Evolutionary conservation across 2,329 filamentous ascomycete genomes (phyloP).

Genomic region (Stachybotrys chlorohalonatus): DNA sequence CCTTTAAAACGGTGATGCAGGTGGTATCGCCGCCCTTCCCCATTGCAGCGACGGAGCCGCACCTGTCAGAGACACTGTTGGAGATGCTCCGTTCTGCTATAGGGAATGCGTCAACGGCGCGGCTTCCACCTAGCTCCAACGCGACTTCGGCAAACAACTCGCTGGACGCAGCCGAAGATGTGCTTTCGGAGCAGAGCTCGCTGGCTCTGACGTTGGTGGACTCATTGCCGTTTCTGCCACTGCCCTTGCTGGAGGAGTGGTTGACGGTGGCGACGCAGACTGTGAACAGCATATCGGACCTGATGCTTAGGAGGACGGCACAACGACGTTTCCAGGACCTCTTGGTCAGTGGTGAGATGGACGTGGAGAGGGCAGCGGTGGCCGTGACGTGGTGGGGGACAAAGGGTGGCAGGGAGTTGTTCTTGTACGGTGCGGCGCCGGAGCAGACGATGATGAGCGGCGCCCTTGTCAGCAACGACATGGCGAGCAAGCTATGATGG

Average conservation of each 20-base stretch:
- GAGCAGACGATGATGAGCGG: slow-evolving; percentile 44
- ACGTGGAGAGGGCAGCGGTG: slow-evolving; percentile 70
- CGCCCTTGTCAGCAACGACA: slow-evolving; percentile 29
- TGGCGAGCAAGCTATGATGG: slow-evolving; percentile 25
- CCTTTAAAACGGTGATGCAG: slow-evolving; percentile 76
- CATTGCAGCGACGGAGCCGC: slow-evolving; percentile 62
- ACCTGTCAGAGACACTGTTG: slow-evolving; percentile 70
- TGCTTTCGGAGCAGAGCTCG: slow-evolving; percentile 69
- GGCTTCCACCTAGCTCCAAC: slow-evolving; percentile 29
- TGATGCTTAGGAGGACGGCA: slow-evolving; percentile 52
- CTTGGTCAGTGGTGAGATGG: slow-evolving; percentile 74
- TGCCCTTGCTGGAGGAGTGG: slow-evolving; percentile 70
- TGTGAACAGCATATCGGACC: slow-evolving; percentile 54
- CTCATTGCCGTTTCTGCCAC: slow-evolving; percentile 63
- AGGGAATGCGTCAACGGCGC: slow-evolving; percentile 38
- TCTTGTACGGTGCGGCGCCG: slow-evolving; percentile 21
- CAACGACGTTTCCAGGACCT: slow-evolving; percentile 72
- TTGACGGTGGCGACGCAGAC: slow-evolving; percentile 61
- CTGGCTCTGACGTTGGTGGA: slow-evolving; percentile 72
- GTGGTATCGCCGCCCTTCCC: slow-evolving; percentile 73
- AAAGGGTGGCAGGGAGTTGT: slow-evolving; percentile 42
- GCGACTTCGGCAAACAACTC: slow-evolving; percentile 20
- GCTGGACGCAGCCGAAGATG: slow-evolving; percentile 16
- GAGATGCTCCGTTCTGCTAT: slow-evolving; percentile 63
- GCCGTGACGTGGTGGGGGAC: slow-evolving; percentile 82